A percentile compares a stretch with the other conserved stretches of the same genome.
Conservation (phyloP, 768 basidiomycete species). For the Multifurca ochricompacta region DNA sequence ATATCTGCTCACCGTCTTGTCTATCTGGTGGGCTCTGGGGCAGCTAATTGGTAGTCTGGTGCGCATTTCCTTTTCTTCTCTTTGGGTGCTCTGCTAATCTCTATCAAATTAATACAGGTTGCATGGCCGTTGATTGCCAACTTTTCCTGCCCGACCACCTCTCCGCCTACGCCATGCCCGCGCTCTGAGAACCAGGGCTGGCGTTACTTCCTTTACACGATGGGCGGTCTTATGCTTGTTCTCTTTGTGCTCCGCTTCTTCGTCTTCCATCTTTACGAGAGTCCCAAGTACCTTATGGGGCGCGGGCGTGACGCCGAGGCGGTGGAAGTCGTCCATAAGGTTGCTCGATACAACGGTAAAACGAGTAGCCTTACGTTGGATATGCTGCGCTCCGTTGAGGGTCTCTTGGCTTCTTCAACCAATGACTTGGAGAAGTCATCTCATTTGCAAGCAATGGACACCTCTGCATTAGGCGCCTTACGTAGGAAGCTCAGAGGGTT, state of each 20-base stretch:
- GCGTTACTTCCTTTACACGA: slow-evolving; percentile 66
- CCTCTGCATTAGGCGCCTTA: slow-evolving; percentile 32
- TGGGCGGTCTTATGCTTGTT: slow-evolving; percentile 64
- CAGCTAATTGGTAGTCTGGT: slow-evolving; percentile 54
- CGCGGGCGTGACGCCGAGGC: slow-evolving; percentile 56
- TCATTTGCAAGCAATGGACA: slow-evolving; percentile 26
- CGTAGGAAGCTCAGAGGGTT: slow-evolving; percentile 35
- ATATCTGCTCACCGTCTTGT: slow-evolving; percentile 65
- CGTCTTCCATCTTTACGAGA: slow-evolving; percentile 59
- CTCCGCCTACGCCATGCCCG: slow-evolving; percentile 31
- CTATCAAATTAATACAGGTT: slow-evolving; percentile 32
- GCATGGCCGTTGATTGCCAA: slow-evolving; percentile 71
- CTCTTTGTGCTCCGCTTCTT: slow-evolving; percentile 58
- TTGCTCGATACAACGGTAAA: slow-evolving; percentile 55
- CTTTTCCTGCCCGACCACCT: slow-evolving; percentile 46
- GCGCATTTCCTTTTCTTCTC: neutral
- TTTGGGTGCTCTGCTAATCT: neutral
- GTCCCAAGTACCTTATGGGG: slow-evolving; percentile 66
- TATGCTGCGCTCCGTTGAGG: slow-evolving; percentile 32
- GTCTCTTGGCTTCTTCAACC: slow-evolving; percentile 1
- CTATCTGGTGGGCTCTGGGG: slow-evolving; percentile 76
- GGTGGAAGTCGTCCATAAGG: slow-evolving; percentile 50
- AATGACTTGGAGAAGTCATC: slow-evolving; percentile 14
- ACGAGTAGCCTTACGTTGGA: slow-evolving; percentile 43
- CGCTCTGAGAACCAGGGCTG: slow-evolving; percentile 58